phyloP scores from a whole-genome alignment of 2,329 filamentous ascomycete species.

The Talaromyces pinophilus region DNA sequence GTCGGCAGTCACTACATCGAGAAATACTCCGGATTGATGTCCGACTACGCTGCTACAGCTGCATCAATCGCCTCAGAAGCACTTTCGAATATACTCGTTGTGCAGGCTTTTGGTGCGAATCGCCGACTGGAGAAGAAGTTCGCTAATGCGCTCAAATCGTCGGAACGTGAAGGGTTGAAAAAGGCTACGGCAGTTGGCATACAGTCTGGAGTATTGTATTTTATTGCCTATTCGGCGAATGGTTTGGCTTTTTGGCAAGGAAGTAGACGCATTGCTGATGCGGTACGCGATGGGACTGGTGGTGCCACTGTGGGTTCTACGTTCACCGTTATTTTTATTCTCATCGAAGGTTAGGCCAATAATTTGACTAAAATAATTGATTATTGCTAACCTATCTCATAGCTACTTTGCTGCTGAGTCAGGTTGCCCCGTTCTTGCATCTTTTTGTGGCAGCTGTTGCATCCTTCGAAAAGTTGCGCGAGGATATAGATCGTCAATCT shows the following conservation, averaged over 20 bases:
- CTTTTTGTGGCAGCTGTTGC: constrained; percentile 26
- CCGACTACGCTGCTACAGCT: constrained; percentile 54
- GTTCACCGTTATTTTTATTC: constrained; percentile 44
- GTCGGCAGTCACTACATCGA: constrained; percentile 47
- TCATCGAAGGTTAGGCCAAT: constrained; percentile 38
- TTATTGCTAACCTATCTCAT: constrained; percentile 23
- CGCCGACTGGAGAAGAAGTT: constrained; percentile 52
- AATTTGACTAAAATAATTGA: too few relatives aligned
- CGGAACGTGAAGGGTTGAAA: constrained; percentile 55
- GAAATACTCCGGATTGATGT: constrained; percentile 49
- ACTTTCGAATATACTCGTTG: constrained; percentile 58
- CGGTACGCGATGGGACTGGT: constrained; percentile 34
- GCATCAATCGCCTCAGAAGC: constrained; percentile 61
- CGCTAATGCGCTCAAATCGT: constrained; percentile 52
- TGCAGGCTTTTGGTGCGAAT: constrained; percentile 61
- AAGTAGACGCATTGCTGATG: constrained; percentile 52
- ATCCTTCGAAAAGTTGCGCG: constrained; percentile 23
- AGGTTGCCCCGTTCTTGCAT: constrained; percentile 43
- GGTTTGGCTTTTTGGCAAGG: constrained; percentile 67
- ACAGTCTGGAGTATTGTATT: constrained; percentile 62
- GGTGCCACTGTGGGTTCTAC: constrained; percentile 37
- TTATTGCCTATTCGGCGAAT: constrained; percentile 66
- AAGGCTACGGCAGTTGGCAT: constrained; percentile 58
- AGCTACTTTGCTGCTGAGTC: constrained; percentile 43
- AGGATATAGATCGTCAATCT: constrained; percentile 25